Evolutionary conservation across 345 rosid genomes (phyloP).

Genomic region (Durio zibethinus): DNA sequence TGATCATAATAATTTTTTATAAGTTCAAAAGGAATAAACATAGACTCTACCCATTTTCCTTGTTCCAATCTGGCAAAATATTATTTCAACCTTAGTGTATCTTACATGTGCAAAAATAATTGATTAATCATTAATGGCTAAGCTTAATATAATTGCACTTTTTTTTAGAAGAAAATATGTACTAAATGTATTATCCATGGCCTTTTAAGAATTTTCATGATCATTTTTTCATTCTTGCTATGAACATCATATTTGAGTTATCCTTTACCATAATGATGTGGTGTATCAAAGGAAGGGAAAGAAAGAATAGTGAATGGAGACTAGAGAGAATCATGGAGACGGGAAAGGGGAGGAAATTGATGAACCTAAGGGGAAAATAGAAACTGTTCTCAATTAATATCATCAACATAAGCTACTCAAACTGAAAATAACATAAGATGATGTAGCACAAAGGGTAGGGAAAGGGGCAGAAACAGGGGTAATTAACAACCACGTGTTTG

Average conservation of each 20-base stretch:
- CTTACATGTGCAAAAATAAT: neutral
- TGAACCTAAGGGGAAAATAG: neutral
- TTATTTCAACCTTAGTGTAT: neutral
- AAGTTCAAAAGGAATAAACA: too few species aligned
- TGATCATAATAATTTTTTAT: neutral
- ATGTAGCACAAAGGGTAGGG: too few species aligned
- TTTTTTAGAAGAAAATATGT: neutral
- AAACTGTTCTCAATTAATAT: too few species aligned
- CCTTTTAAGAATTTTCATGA: neutral
- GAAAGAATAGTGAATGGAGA: neutral
- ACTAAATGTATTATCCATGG: neutral
- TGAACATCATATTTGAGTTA: neutral
- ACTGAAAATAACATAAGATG: too few species aligned
- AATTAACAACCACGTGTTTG: too few species aligned
- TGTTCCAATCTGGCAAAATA: neutral
- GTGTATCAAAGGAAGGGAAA: neutral
- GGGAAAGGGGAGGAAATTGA: neutral
- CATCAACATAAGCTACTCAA: too few species aligned
- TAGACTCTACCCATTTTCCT: neutral
- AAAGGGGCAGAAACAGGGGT: too few species aligned
- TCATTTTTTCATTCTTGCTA: too few species aligned
- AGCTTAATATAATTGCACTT: neutral
- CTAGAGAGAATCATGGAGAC: neutral
- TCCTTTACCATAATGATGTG: neutral
- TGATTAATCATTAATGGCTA: neutral